Evolutionary conservation across 2,329 filamentous ascomycete genomes (phyloP).

Genomic region (Plectosphaerella cucumerina): DNA sequence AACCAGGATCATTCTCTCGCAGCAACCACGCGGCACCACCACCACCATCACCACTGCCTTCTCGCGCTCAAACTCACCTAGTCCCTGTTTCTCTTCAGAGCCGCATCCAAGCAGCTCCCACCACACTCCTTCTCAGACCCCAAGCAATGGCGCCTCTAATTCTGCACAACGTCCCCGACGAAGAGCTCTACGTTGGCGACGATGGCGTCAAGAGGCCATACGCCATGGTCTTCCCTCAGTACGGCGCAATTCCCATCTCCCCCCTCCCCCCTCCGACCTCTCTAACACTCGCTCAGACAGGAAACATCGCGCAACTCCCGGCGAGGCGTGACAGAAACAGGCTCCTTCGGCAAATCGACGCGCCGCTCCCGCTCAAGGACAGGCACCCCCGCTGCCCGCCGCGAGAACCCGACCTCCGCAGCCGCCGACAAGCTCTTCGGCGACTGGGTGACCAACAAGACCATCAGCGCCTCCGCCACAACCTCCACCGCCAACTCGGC

Average conservation of each 20-base stretch:
- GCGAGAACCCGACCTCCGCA: slow-evolving; percentile 58
- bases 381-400: slow-evolving; percentile 47
- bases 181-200: slow-evolving; percentile 62
- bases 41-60: not conserved
- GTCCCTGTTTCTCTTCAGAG: not conserved
- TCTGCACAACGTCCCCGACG: slow-evolving; percentile 64
- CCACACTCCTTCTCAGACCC: not conserved
- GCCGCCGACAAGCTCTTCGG: slow-evolving; percentile 60
- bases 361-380: slow-evolving; percentile 59
- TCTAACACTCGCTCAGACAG: slow-evolving; percentile 33
- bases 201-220: slow-evolving; percentile 63
- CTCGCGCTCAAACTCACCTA: not conserved
- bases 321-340: slow-evolving; percentile 54
- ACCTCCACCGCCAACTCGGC: slow-evolving; percentile 15
- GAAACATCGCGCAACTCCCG: slow-evolving; percentile 45
- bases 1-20: not conserved
- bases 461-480: slow-evolving; percentile 22
- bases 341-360: slow-evolving; percentile 65
- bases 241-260: slow-evolving; percentile 20
- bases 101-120: not conserved
- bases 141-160: slow-evolving; percentile 58
- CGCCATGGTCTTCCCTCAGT: slow-evolving; percentile 63
- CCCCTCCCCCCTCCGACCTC: not conserved
- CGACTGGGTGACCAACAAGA: slow-evolving; percentile 49
- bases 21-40: not conserved